Conservation (phyloP, 495 filamentous ascomycete species). For the Penicillium steckii region DNA sequence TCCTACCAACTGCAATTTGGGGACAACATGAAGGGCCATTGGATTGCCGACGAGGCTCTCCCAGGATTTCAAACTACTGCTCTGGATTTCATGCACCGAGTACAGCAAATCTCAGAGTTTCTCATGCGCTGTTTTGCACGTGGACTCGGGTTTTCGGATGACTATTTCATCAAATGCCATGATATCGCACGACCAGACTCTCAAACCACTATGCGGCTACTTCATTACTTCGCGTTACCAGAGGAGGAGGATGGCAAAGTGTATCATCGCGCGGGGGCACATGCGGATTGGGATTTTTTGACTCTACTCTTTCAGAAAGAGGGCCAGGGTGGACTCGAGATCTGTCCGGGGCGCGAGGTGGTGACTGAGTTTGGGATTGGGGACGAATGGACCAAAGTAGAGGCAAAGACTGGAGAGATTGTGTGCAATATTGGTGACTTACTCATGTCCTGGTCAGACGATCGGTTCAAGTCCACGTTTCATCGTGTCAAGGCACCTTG, state of each 20-base stretch:
- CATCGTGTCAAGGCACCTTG: conserved; percentile 61
- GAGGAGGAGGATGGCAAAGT: conserved; percentile 38
- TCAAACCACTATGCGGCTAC: conserved; percentile 56
- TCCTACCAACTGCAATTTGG: conserved; percentile 62
- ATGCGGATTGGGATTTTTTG: conserved; percentile 63
- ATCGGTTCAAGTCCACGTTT: conserved; percentile 65
- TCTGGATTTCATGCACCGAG: conserved; percentile 53
- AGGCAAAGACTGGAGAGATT: conserved; percentile 55
- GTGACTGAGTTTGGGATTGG: conserved; percentile 59
- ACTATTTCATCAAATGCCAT: conserved; percentile 58
- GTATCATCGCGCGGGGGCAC: conserved; percentile 63
- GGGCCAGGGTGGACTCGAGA: conserved; percentile 62
- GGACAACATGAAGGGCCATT: conserved; percentile 47
- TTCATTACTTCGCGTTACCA: conserved; percentile 57
- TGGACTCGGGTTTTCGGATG: conserved; percentile 53
- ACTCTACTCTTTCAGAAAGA: conserved; percentile 66
- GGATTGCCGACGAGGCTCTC: conserved; percentile 49
- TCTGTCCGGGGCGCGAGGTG: conserved; percentile 63
- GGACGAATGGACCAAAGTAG: conserved; percentile 62
- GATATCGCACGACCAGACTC: conserved; percentile 45
- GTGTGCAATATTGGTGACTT: conserved; percentile 69
- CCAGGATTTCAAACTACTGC: conserved; percentile 47
- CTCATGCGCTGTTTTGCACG: conserved; percentile 61
- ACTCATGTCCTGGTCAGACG: conserved; percentile 69
- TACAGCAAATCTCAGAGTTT: conserved; percentile 52